Percentiles rank a stretch among this genome's conserved stretches.
phyloP scores from a whole-genome alignment of 164 flowering plant species.

The Brasenia schreberi region DNA sequence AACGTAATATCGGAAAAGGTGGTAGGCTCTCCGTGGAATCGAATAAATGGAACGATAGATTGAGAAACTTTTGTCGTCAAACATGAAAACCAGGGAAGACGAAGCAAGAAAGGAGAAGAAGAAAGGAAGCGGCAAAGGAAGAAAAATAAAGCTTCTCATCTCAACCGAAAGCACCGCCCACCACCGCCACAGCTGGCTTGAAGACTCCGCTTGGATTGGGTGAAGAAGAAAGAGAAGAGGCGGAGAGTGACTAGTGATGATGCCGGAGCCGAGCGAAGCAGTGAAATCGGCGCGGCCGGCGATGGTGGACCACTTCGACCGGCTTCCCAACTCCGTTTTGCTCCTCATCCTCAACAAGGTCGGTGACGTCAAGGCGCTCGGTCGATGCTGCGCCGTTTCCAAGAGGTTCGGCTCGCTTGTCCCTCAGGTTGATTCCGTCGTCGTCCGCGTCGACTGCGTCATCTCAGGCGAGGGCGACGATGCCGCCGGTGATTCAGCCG shows the following conservation, averaged over 20 bases:
- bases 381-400: slow-evolving; percentile 77
- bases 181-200: no score
- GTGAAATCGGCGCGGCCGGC: not conserved
- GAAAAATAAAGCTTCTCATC: not conserved
- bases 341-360: slow-evolving; percentile 65
- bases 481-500: not conserved
- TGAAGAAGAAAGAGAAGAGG: no score
- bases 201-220: no score
- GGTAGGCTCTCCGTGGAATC: no score
- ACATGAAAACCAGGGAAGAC: not conserved
- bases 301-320: slow-evolving; percentile 50
- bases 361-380: slow-evolving; percentile 76
- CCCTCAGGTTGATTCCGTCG: slow-evolving; percentile 70
- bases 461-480: slow-evolving; percentile 58
- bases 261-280: not conserved
- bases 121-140: not conserved
- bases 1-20: no score
- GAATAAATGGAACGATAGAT: no score
- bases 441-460: slow-evolving; percentile 81
- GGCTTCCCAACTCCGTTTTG: slow-evolving; percentile 61
- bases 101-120: not conserved
- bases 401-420: slow-evolving; percentile 54
- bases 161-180: no score
- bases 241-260: not conserved
- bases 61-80: no score